Conservation (phyloP, 768 basidiomycete species). For the Lactarius quietus region DNA sequence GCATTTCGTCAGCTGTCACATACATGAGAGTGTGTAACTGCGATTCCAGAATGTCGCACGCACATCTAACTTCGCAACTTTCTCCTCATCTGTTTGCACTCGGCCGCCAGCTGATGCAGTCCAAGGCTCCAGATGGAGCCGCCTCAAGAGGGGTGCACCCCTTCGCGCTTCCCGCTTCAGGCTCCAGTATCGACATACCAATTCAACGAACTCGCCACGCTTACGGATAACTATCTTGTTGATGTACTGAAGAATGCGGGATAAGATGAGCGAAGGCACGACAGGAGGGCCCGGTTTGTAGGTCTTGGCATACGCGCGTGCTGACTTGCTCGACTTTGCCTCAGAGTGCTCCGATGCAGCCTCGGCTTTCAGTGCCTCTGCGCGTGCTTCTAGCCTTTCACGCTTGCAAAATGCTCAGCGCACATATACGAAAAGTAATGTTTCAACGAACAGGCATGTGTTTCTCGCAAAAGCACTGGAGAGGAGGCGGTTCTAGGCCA, state of each 20-base stretch:
- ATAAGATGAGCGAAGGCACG: slow-evolving; percentile 81
- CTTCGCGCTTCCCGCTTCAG: slow-evolving; percentile 90
- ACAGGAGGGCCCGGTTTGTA: slow-evolving; percentile 92
- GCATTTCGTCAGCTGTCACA: slow-evolving; percentile 49
- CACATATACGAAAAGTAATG: not conserved
- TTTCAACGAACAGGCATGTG: slow-evolving; percentile 68
- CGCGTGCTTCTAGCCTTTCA: slow-evolving; percentile 64
- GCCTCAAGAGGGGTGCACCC: slow-evolving; percentile 89
- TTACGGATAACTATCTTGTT: slow-evolving; percentile 65
- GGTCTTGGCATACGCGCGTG: slow-evolving; percentile 86
- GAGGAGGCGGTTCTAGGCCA: slow-evolving; percentile 64
- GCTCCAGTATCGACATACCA: slow-evolving; percentile 93
- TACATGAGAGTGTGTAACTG: not conserved
- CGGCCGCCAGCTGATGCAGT: slow-evolving; percentile 68
- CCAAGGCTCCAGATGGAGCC: slow-evolving; percentile 97
- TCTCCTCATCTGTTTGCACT: slow-evolving; percentile 77
- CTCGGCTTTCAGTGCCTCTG: slow-evolving; percentile 51
- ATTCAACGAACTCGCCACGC: slow-evolving; percentile 69
- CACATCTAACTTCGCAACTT: slow-evolving; percentile 77
- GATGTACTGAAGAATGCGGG: slow-evolving; percentile 74
- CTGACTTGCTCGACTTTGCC: slow-evolving; percentile 63
- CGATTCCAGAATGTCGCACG: slow-evolving; percentile 28
- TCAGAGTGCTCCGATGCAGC: slow-evolving; percentile 42
- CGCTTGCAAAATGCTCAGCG: slow-evolving; percentile 39
- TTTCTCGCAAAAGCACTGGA: slow-evolving; percentile 84